Conservation (phyloP, 805 yeast species). For the Candida lessepsii region DNA sequence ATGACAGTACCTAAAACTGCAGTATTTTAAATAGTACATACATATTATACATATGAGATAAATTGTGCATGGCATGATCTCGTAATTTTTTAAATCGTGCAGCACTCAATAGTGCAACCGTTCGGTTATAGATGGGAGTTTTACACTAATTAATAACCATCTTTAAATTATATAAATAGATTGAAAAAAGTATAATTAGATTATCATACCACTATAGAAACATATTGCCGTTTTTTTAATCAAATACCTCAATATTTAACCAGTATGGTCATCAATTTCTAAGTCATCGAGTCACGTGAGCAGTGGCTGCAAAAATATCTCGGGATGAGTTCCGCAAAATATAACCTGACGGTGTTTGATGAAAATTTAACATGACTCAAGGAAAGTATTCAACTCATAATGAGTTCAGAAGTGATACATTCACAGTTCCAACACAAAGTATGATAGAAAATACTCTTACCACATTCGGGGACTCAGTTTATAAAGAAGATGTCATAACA, state of each 20-base stretch:
- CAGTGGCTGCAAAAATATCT: slow-evolving; percentile 6
- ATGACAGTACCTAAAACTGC: too few relatives aligned
- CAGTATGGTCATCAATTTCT: neutral
- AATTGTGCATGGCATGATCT: too few relatives aligned
- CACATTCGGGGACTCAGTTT: slow-evolving; percentile 43
- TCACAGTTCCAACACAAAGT: slow-evolving; percentile 78
- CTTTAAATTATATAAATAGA: too few relatives aligned
- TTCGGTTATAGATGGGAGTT: slow-evolving; percentile 3
- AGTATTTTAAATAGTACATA: too few relatives aligned
- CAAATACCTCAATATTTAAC: neutral
- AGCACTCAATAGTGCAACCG: slow-evolving; percentile 1
- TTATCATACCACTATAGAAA: too few relatives aligned
- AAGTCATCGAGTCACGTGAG: slow-evolving; percentile 6
- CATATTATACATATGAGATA: too few relatives aligned
- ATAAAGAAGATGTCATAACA: slow-evolving; percentile 40
- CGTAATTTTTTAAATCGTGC: too few relatives aligned
- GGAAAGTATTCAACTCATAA: slow-evolving; percentile 28
- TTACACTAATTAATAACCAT: too few relatives aligned
- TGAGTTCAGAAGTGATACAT: slow-evolving; percentile 60
- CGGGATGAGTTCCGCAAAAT: slow-evolving; percentile 7
- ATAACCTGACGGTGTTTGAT: neutral
- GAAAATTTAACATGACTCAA: neutral
- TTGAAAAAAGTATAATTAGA: too few relatives aligned
- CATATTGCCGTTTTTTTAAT: neutral
- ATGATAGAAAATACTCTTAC: slow-evolving; percentile 57